These are phyloP conservation scores for Dendrothele bispora DNA, from an alignment of 768 basidiomycete genomes.

Conservation along the genomic window DNA sequence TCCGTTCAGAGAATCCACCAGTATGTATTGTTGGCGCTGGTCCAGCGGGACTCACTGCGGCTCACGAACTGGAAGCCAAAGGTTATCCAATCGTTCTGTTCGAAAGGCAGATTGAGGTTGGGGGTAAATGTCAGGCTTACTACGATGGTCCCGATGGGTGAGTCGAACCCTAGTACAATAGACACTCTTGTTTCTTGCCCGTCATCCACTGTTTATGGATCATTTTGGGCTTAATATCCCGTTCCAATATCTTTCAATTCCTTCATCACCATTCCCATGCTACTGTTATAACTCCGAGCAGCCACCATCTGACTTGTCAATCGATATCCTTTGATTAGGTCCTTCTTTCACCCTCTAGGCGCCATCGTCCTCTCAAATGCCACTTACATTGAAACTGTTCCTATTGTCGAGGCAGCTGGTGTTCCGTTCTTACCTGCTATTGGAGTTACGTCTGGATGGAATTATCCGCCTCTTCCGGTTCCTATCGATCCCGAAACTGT, in stretches of 20 bases:
- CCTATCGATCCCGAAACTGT: too few species aligned
- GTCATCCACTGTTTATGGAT: too few species aligned
- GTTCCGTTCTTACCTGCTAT: constrained; percentile 1
- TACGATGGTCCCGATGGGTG: constrained; percentile 4
- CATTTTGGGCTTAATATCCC: too few species aligned
- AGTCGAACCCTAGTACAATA: too few species aligned
- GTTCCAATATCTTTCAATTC: too few species aligned
- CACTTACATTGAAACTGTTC: constrained; percentile 5
- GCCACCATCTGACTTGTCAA: too few species aligned
- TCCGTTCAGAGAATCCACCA: too few species aligned
- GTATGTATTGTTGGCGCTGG: constrained; percentile 8
- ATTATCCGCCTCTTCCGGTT: too few species aligned
- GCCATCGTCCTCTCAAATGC: constrained; percentile 6
- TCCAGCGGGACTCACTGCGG: constrained; percentile 1
- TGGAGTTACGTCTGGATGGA: constrained; percentile 1
- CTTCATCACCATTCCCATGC: too few species aligned
- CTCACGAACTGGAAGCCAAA: constrained; percentile 1
- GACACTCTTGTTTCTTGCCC: too few species aligned
- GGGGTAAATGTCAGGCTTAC: constrained; percentile 7
- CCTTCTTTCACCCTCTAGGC: constrained; percentile 6
- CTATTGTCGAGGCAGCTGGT: constrained; percentile 2
- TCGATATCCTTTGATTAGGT: background rate
- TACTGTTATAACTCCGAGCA: background rate
- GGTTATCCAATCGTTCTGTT: constrained; percentile 2
- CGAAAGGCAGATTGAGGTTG: constrained; percentile 1